Evolutionary conservation across 257 asterid species (phyloP), one percentile per base, ranked within the genome.

Genomic region (Penstemon davidsonii): DNA sequence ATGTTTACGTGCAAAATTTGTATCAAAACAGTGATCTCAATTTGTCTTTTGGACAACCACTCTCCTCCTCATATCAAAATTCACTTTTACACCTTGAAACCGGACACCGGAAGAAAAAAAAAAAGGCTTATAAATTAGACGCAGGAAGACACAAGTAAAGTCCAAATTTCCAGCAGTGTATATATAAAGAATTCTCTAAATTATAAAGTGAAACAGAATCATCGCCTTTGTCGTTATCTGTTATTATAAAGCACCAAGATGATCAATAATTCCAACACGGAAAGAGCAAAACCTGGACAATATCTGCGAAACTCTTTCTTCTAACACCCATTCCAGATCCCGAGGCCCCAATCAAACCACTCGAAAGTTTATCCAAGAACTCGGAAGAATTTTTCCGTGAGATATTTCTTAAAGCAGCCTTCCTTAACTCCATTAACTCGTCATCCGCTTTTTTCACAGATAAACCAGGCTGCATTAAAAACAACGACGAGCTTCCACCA

Each of bases 301-400:
- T 84, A 72, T 91, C 96, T n/a, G 95, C 97, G 69, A 91, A 88
- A 54, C 97, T 91, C 84, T 91, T 91, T 74, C 87, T 80, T 76
- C 90, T 80, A 41, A 12, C 75, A 7, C 88, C 87, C 83, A 86
- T 76, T 70, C 90, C 96, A 68, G 87, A 62, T 66, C 80, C 71
- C 7, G 85, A 73, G 10, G 72, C 75, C 66, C 80, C 79, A 25
- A 51, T 64, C 54, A 72, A 62, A 50, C 70, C 76, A 39, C 68
- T 51, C 7, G 79, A 41, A 50, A 69, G 45, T 66, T 73, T 82
- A 8, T 84, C 85, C 53, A 80, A 69, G 55, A 75, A 75, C 41
- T 89, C 90, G 0, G 86, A 54, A 33, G 96, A 89, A 70, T 66
- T 85, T 62, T 80, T 85, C 49, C 81, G 64, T 2, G 93, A 85